Conservation (phyloP, 75 land plant species). For the Ceratopteris richardii region DNA sequence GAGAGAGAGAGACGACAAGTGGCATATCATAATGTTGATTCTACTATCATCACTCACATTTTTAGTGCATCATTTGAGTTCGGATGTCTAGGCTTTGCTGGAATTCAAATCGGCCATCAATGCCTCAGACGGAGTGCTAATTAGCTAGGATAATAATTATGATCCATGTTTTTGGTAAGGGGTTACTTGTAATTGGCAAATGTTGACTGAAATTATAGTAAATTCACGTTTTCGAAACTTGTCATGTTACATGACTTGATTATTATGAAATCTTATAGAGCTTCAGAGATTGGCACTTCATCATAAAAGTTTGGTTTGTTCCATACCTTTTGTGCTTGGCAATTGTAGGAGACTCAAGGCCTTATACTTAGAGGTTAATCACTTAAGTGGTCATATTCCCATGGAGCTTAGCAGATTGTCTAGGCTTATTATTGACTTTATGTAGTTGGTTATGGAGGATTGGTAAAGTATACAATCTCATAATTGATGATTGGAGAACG, state of each 20-base stretch:
- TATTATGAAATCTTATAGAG: neutral
- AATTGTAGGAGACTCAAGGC: slow-evolving; percentile 59
- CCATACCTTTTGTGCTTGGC: slow-evolving; percentile 65
- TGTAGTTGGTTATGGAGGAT: too few species aligned
- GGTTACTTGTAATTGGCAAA: slow-evolving; percentile 41
- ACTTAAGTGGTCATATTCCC: too few species aligned
- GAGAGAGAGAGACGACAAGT: too few species aligned
- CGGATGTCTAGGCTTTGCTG: slow-evolving; percentile 31
- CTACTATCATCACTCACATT: too few species aligned
- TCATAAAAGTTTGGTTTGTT: slow-evolving; percentile 70
- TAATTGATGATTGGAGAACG: too few species aligned
- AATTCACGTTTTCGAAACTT: neutral
- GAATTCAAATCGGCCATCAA: slow-evolving; percentile 41
- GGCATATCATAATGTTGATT: too few species aligned
- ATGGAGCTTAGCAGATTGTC: too few species aligned
- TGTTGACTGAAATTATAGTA: slow-evolving; percentile 40
- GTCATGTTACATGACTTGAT: neutral
- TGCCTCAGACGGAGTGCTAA: slow-evolving; percentile 44
- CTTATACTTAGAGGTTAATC: too few species aligned
- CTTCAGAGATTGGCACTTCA: slow-evolving; percentile 34
- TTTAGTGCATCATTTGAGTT: too few species aligned
- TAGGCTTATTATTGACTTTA: too few species aligned
- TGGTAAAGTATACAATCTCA: too few species aligned
- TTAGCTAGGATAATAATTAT: slow-evolving; percentile 62
- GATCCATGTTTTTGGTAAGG: slow-evolving; percentile 74